Base-by-base conservation (phyloP, 192 early-diverging fungal species). In the Linnemannia exigua region DNA sequence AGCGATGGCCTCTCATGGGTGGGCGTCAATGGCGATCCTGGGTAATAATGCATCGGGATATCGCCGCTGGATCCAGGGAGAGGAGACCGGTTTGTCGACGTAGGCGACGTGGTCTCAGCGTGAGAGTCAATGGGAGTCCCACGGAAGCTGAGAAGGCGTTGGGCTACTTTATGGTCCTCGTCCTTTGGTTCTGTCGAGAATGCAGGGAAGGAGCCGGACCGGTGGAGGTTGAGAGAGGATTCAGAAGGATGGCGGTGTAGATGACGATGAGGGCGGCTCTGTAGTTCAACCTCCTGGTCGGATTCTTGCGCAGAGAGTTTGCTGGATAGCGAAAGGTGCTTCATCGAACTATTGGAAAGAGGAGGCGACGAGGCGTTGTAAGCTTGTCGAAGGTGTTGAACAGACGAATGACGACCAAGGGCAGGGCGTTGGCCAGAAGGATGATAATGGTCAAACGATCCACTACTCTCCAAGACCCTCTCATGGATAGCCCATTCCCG, bases 171-270 rank as follows among this genome's bases (percentile, higher is more conserved):
- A 16, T 52, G 28, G 31, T 74, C 54, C 16, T 80, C 79, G 17
- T 80, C 79, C 48, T 73, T 73, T 35, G 46, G n/a, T 17, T 67
- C 48, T 3, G 20, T 33, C 15, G 61, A 2, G 44, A 51, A 63
- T 3, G 35, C 16, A n/a, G 66, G 33, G 37, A 80, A 81, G 6
- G 80, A 51, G 1, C 66, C 70, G 20, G 75, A 71, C 38, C 77
- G 72, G 15, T 67, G 46, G 11, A 85, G 69, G 68, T 79, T 85
- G 52, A 85, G 51, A 0, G 77, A 85, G 2, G 83, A 85, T 58
- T 85, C 83, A 31, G 83, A 85, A 8, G 83, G 83, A 35, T 85
- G 77, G 15, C 83, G 83, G 25, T 79, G 83, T 6, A 85, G 69
- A 47, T 75, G 77, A 15, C 83, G 83, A n/a, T 71, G 77, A 33